phyloP scores from a whole-genome alignment of 495 filamentous ascomycete species.

The Penicillium odoratum region DNA sequence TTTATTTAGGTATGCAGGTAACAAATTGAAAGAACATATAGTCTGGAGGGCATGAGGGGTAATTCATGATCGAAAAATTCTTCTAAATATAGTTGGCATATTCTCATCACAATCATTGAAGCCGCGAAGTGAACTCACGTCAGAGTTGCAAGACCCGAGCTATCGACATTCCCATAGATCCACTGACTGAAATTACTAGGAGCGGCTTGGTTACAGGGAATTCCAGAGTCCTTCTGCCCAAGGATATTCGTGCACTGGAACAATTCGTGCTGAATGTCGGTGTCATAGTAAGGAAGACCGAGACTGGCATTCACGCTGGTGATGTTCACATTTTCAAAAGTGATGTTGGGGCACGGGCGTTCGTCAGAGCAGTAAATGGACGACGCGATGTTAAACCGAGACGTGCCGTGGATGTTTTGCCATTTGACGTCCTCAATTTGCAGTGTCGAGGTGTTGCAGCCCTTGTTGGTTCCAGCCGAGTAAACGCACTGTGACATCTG shows the following conservation, averaged over 20 bases:
- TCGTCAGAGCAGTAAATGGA: conserved; percentile 52
- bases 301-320: conserved; percentile 24
- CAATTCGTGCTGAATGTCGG: conserved; percentile 18
- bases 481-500: conserved; percentile 61
- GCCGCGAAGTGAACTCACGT: background rate
- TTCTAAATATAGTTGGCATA: background rate
- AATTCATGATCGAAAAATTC: background rate
- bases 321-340: conserved; percentile 54
- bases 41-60: too few relatives aligned
- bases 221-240: conserved; percentile 22
- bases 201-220: conserved; percentile 27
- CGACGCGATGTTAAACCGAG: conserved; percentile 53
- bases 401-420: conserved; percentile 56
- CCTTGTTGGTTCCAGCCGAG: conserved; percentile 32
- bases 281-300: conserved; percentile 20
- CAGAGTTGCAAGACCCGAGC: conserved; percentile 13
- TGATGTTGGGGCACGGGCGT: conserved; percentile 46
- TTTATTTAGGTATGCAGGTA: too few relatives aligned
- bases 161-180: conserved; percentile 20
- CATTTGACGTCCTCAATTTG: conserved; percentile 51
- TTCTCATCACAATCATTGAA: background rate
- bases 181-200: conserved; percentile 26
- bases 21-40: too few relatives aligned
- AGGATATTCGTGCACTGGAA: conserved; percentile 27
- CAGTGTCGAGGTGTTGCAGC: conserved; percentile 50